Evolutionary conservation across 2,329 filamentous ascomycete genomes (phyloP).

Genomic region (Chaetomiaceae sp.): DNA sequence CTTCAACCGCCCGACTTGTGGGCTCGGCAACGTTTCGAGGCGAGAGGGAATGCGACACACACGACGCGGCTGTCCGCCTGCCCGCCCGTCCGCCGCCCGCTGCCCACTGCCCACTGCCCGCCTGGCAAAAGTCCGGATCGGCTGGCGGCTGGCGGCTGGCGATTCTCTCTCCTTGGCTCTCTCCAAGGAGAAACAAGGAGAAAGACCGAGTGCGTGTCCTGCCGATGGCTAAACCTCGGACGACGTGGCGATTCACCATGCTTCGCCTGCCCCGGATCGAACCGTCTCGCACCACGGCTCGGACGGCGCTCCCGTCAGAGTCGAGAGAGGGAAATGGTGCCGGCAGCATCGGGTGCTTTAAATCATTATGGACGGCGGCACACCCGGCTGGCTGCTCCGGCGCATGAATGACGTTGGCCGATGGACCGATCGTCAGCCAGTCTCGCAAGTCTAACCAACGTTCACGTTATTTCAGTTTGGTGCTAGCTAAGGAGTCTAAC

Average conservation of each 20-base stretch:
- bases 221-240: slow-evolving; percentile 22
- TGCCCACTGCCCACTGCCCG: neutral
- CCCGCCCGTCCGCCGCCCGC: no score
- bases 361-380: neutral
- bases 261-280: slow-evolving; percentile 1
- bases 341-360: neutral
- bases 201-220: neutral
- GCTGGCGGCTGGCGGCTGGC: no score
- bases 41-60: neutral
- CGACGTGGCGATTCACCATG: slow-evolving; percentile 19
- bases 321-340: neutral
- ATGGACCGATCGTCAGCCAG: no score
- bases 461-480: no score
- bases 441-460: no score
- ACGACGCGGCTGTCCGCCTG: no score
- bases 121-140: slow-evolving; percentile 9
- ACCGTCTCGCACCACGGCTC: slow-evolving; percentile 1
- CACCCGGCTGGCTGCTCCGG: slow-evolving; percentile 2
- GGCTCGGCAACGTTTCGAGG: no score
- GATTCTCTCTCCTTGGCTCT: no score
- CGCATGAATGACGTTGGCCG: neutral
- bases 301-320: neutral
- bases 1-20: slow-evolving; percentile 7
- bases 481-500: no score
- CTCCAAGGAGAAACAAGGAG: no score